Percentiles rank a stretch among this genome's conserved stretches.
Evolutionary conservation across 176 grass and related monocot genomes (phyloP).

Genomic region (Melocanna baccifera): DNA sequence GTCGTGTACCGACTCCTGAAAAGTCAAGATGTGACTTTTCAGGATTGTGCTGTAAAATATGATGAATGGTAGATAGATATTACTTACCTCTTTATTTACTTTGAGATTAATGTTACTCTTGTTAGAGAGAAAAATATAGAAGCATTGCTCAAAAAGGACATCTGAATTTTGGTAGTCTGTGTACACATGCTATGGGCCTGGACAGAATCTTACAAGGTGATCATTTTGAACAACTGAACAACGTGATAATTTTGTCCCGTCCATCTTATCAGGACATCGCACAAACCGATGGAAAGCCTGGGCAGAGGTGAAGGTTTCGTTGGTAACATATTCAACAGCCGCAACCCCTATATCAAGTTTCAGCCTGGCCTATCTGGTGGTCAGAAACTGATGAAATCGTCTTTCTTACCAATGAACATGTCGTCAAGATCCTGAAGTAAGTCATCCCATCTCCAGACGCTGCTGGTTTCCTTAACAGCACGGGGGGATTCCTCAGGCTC

Average conservation of each 20-base stretch:
- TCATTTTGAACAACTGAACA: not conserved
- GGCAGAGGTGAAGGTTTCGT: not conserved
- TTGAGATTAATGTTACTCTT: no score
- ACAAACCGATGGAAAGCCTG: conserved; percentile 1
- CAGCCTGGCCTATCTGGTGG: not conserved
- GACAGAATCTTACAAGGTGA: not conserved
- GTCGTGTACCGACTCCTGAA: conserved; percentile 60
- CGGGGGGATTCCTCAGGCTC: conserved; percentile 66
- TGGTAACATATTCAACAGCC: not conserved
- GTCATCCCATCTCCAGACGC: conserved; percentile 29
- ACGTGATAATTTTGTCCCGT: not conserved
- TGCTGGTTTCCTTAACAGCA: conserved; percentile 28
- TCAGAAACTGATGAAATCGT: conserved; percentile 59
- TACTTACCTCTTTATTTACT: no score
- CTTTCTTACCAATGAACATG: conserved; percentile 63
- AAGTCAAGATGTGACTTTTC: conserved; percentile 68
- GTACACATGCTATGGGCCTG: not conserved
- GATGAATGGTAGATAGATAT: no score
- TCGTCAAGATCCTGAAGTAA: conserved; percentile 60
- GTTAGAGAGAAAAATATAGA: no score
- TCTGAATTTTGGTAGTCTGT: no score
- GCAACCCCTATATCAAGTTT: not conserved
- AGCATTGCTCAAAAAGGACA: no score
- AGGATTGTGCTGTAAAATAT: no score
- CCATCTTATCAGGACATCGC: not conserved